These are phyloP conservation scores for Mariannaea elegans DNA, from an alignment of 2,329 filamentous ascomycete genomes.

Conservation along the genomic window DNA sequence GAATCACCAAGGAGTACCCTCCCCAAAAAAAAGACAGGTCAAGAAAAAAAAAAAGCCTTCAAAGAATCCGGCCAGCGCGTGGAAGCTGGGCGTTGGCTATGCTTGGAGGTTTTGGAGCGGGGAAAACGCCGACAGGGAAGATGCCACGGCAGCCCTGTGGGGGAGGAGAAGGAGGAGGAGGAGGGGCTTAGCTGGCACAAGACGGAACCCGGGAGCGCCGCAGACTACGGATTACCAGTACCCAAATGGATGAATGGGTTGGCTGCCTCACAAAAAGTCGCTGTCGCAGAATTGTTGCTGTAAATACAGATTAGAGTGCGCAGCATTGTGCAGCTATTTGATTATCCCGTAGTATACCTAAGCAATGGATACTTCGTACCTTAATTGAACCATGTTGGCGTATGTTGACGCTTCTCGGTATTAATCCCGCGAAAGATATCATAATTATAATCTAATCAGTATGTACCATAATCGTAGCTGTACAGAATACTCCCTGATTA, in stretches of 20 bases:
- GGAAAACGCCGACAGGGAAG: conserved; percentile 30
- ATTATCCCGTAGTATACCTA: too few species aligned
- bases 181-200: conserved; percentile 20
- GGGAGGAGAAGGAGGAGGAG: conserved; percentile 20
- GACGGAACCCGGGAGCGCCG: conserved; percentile 8
- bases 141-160: conserved; percentile 26
- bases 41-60: neutral
- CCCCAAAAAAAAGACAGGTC: neutral
- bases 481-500: too few species aligned
- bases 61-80: conserved; percentile 6
- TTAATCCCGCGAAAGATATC: too few species aligned
- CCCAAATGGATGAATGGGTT: neutral
- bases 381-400: too few species aligned
- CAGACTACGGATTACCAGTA: conserved; percentile 3
- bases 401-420: too few species aligned
- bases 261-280: conserved; percentile 21
- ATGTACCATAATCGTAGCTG: too few species aligned
- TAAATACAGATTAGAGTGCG: too few species aligned
- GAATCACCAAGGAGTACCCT: too few species aligned
- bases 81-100: conserved; percentile 4
- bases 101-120: conserved; percentile 28
- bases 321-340: too few species aligned
- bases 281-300: neutral
- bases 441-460: too few species aligned
- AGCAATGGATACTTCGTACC: too few species aligned